Conservation (phyloP, 306 rosid genomes). For the Nissolia schottii region DNA sequence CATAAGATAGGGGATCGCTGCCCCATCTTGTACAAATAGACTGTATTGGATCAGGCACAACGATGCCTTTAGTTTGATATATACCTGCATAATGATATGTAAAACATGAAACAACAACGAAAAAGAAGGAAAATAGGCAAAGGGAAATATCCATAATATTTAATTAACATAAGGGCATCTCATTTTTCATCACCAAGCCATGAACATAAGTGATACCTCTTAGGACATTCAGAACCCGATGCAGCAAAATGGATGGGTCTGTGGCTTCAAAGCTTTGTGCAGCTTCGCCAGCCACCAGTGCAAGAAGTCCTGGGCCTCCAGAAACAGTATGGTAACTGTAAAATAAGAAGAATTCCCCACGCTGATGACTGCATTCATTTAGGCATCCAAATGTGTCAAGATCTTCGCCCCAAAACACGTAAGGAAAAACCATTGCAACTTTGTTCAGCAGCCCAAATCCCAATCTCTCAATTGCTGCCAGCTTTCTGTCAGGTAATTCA, state of each 20-base stretch:
- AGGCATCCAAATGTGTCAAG: conserved; percentile 94
- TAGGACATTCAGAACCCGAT: conserved; percentile 61
- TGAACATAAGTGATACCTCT: conserved; percentile 54
- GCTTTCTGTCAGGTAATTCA: conserved; percentile 72
- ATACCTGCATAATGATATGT: conserved; percentile 51
- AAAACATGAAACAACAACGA: not conserved
- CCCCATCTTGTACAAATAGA: conserved; percentile 96
- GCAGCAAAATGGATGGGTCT: conserved; percentile 58
- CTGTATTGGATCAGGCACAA: conserved; percentile 76
- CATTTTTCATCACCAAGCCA: conserved; percentile 4
- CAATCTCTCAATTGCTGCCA: conserved; percentile 75
- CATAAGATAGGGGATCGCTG: conserved; percentile 77
- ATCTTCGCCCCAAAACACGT: conserved; percentile 97
- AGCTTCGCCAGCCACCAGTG: conserved; percentile 98
- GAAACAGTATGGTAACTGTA: conserved; percentile 93
- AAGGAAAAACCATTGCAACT: conserved; percentile 87
- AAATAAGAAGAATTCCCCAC: conserved; percentile 92
- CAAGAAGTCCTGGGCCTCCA: conserved; percentile 78
- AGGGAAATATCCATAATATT: not conserved
- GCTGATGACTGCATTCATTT: conserved; percentile 57
- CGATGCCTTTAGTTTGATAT: conserved; percentile 61
- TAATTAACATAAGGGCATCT: not conserved
- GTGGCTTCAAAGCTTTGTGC: conserved; percentile 79
- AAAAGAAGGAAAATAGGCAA: conserved; percentile 11
- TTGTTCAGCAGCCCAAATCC: conserved; percentile 94